Evolutionary conservation across 768 basidiomycete species (phyloP).

Genomic region (Xerocomellus intermedius): DNA sequence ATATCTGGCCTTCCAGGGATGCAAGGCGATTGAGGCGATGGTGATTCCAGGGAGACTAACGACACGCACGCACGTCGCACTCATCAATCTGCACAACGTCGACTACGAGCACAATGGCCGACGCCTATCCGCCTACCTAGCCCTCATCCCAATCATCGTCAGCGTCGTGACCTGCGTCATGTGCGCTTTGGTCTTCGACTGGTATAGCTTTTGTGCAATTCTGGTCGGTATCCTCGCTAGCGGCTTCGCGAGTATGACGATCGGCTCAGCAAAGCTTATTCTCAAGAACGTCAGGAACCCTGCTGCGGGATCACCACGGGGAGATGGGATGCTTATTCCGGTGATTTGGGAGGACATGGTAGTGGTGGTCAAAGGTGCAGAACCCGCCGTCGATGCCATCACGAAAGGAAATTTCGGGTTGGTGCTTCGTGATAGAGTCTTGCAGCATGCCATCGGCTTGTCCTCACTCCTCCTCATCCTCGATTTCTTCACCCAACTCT

Average conservation of each 20-base stretch:
- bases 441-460: conserved; percentile 16
- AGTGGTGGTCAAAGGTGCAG: conserved; percentile 30
- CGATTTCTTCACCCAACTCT: conserved; percentile 31
- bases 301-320: conserved; percentile 18
- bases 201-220: conserved; percentile 32
- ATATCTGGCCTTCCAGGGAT: conserved; percentile 21
- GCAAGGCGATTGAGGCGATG: conserved; percentile 9
- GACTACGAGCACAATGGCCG: background rate
- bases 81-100: conserved; percentile 17
- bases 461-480: conserved; percentile 28
- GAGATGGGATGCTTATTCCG: conserved; percentile 27
- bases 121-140: conserved; percentile 5
- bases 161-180: conserved; percentile 23
- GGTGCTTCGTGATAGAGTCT: background rate
- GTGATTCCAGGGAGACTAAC: conserved; percentile 15
- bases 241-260: conserved; percentile 26
- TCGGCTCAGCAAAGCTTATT: conserved; percentile 25
- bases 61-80: conserved; percentile 10
- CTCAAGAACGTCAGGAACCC: conserved; percentile 14
- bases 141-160: conserved; percentile 25
- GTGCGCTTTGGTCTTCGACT: conserved; percentile 28
- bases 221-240: conserved; percentile 31
- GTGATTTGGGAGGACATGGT: conserved; percentile 15
- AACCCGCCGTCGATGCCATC: conserved; percentile 27
- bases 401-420: conserved; percentile 28